phyloP scores from a whole-genome alignment of 2,329 filamentous ascomycete genomes.

The Whalleya microplaca region DNA sequence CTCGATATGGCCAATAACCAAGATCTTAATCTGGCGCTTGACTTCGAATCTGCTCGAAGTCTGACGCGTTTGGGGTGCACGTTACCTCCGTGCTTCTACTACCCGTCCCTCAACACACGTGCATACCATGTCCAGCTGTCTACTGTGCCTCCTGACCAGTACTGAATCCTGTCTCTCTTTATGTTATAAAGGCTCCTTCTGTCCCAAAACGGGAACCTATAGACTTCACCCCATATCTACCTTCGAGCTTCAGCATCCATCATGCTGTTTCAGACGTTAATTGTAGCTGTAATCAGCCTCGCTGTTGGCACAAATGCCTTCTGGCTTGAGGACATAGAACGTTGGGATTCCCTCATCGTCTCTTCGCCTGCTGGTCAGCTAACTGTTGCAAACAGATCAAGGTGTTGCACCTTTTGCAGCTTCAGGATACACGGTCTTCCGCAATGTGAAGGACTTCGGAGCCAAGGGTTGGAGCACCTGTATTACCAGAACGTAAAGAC shows the following conservation, averaged over 20 bases:
- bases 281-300: slow-evolving; percentile 36
- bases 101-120: background rate
- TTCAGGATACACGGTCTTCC: slow-evolving; percentile 48
- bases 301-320: slow-evolving; percentile 36
- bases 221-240: slow-evolving; percentile 15
- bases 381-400: slow-evolving; percentile 39
- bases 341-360: slow-evolving; percentile 16
- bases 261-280: slow-evolving; percentile 37
- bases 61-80: slow-evolving; percentile 16
- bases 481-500: background rate
- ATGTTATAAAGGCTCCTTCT: slow-evolving; percentile 30
- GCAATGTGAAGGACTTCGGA: slow-evolving; percentile 53
- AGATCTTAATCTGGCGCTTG: slow-evolving; percentile 16
- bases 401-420: slow-evolving; percentile 48
- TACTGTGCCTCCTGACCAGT: slow-evolving; percentile 21
- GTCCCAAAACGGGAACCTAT: slow-evolving; percentile 19
- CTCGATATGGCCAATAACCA: slow-evolving; percentile 18
- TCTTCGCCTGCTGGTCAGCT: background rate
- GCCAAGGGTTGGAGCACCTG: slow-evolving; percentile 41
- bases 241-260: slow-evolving; percentile 19
- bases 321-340: slow-evolving; percentile 37
- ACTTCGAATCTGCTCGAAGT: slow-evolving; percentile 10
- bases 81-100: slow-evolving; percentile 21
- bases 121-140: slow-evolving; percentile 26
- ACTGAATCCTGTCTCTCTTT: slow-evolving; percentile 14